Conservation (phyloP, 2,329 filamentous ascomycete species). For the Exophiala lecanii-corni region DNA sequence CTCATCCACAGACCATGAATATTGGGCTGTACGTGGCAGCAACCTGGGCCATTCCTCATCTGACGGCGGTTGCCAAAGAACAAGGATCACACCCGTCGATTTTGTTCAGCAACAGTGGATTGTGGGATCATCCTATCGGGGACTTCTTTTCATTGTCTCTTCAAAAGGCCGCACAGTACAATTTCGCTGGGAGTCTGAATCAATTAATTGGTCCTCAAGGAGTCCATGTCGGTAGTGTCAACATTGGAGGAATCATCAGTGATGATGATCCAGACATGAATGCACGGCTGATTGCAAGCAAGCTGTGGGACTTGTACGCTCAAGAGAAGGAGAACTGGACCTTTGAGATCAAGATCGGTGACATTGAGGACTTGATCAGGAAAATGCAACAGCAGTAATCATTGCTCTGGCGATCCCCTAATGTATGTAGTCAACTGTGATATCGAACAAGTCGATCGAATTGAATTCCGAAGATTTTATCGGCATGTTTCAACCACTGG, state of each 20-base stretch:
- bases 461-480: no score
- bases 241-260: slow-evolving; percentile 21
- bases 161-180: slow-evolving; percentile 20
- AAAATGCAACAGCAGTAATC: slow-evolving; percentile 7
- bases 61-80: slow-evolving; percentile 7
- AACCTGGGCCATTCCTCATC: slow-evolving; percentile 17
- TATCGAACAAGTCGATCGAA: no score
- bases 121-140: slow-evolving; percentile 12
- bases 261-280: slow-evolving; percentile 19
- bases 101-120: slow-evolving; percentile 13
- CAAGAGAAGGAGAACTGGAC: slow-evolving; percentile 20
- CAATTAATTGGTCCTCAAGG: slow-evolving; percentile 20
- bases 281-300: slow-evolving; percentile 18
- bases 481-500: slow-evolving; percentile 3
- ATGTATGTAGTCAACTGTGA: background rate
- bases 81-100: slow-evolving; percentile 13
- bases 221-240: slow-evolving; percentile 26
- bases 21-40: slow-evolving; percentile 16
- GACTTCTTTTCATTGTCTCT: slow-evolving; percentile 14
- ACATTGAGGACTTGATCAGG: slow-evolving; percentile 12
- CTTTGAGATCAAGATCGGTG: slow-evolving; percentile 19
- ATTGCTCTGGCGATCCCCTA: background rate
- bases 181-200: slow-evolving; percentile 12
- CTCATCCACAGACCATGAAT: slow-evolving; percentile 12
- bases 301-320: slow-evolving; percentile 24